Conservation (phyloP, 441 rosid species). For the Codiaeum variegatum region DNA sequence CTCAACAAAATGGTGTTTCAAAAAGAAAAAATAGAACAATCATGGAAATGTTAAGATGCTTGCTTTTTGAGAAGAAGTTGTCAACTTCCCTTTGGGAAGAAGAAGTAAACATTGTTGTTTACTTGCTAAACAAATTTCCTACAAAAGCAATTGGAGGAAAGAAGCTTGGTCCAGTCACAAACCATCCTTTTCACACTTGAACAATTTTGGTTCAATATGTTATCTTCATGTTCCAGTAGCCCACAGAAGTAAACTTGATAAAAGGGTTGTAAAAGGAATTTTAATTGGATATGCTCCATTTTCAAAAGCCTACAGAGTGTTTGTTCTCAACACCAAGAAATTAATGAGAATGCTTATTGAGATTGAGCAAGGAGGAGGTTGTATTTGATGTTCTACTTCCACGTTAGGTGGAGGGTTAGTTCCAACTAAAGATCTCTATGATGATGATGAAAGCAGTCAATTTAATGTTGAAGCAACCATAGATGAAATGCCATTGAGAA, state of each 20-base stretch:
- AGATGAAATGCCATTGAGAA: no score
- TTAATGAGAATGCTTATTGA: no score
- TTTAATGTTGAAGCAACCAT: not conserved
- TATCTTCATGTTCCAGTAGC: not conserved
- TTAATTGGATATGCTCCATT: not conserved
- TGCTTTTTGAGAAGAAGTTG: not conserved
- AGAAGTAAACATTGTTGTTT: no score
- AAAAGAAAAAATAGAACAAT: not conserved
- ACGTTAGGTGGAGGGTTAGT: no score
- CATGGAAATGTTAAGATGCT: not conserved
- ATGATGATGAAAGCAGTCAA: not conserved
- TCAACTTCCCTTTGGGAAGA: no score
- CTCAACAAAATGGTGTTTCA: not conserved
- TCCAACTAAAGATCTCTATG: not conserved
- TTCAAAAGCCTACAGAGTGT: not conserved
- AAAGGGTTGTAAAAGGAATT: not conserved
- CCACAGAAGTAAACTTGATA: not conserved
- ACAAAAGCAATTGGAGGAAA: no score
- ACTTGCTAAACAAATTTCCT: no score
- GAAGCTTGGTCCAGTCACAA: no score
- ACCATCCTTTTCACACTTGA: not conserved
- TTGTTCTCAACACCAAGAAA: not conserved
- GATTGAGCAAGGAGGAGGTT: no score
- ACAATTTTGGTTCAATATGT: not conserved
- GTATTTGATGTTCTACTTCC: no score